Base-by-base conservation (phyloP, 441 rosid genomes). In the Pelargonium fulgidum region DNA sequence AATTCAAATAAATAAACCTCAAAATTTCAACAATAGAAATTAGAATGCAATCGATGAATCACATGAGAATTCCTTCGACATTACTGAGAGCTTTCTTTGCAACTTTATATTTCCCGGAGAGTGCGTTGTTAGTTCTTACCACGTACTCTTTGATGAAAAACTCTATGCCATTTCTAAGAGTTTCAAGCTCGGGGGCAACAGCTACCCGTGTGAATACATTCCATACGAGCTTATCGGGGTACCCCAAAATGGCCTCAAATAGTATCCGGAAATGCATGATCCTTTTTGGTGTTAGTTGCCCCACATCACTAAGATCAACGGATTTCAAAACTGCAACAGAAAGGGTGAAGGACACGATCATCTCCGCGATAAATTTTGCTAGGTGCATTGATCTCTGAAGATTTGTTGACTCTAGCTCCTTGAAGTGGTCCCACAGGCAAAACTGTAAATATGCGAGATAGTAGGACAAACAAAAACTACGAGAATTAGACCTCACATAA, bases 341-440 rank as follows among this genome's bases (percentile, higher is more conserved):
- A 16, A 87, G 89, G 24, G 82, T 77, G 80, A 91, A 89, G 3
- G 87, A 79, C 1, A 85, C 77, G 22, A 91, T 75, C 87, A 93
- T 88, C 78, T 93, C 98, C 1, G 89, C 89, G 42, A 84, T 84
- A 33, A 93, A 89, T 74, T 87, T 91, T 8, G 95, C 97, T 16
- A 89, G 84, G 81, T 93, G 86, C 96, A 93, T 85, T 17, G 96
- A 89, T 78, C 96, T 85, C 67, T 70, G 66, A 62, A 89, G 91
- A 19, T 80, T 82, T 89, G 83, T 84, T 0, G 91, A 76, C 69
- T 89, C 91, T 64, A 89, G 80, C 86, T 87, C 91, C 63, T 86
- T 91, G 72, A 85, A 91, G 70, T 87, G 94, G 76, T 93, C 98
- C 94, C 97, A 87, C 9, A 91, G 69, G 75, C 96, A 89, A 78